Evolutionary conservation across 2,329 filamentous ascomycete genomes (phyloP), one percentile per base, ranked within the genome.

Genomic region (Sporothrix humicola): DNA sequence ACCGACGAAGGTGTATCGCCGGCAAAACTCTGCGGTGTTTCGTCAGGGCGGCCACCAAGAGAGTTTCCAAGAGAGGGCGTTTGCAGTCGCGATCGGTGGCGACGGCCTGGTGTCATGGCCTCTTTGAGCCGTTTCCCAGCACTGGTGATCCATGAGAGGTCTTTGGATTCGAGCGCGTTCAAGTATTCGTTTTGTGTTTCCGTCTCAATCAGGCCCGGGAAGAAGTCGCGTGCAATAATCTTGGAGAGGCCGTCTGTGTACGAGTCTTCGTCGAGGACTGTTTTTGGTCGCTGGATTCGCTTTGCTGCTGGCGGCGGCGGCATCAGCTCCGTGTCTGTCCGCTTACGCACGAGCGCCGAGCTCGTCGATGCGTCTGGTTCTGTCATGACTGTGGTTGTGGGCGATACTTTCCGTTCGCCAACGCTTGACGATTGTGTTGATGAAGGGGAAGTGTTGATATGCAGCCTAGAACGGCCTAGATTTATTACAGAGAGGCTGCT

Each of bases 181-280:
- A 99, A 86, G 78, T 98, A 98, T 78, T 99, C 96, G 80, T 94
- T 91, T 81, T 98, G 94, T 0, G 91, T 92, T 78, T 97, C 91
- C 15, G 91, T 91, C 81, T 98, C 94, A 4, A 95, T 84, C 0
- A 99, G 86, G 0, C 95, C 96, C 0, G 96, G 96, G 79, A 98
- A 99, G 85, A 97, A 99, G 85, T 99, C 96, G 77, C 96, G 91
- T 10, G 94, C 93, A 76, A 99, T 97, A 80, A 99, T 98, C 77
- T 96, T 92, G 0, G 95, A 97, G 42, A 99, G 86, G 0, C 93
- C 92, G 73, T 94, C 90, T 1, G 94, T 96, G 82, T 99, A 99
- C 71, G 92, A 90, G 77, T 99, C 95, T 85, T 99, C 96, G 81
- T 97, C 94, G 42, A 99, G 88, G 42, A 98, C 90, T 75, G 92